phyloP scores from a whole-genome alignment of 2,329 filamentous ascomycete species.

The Pseudogymnoascus sp. region DNA sequence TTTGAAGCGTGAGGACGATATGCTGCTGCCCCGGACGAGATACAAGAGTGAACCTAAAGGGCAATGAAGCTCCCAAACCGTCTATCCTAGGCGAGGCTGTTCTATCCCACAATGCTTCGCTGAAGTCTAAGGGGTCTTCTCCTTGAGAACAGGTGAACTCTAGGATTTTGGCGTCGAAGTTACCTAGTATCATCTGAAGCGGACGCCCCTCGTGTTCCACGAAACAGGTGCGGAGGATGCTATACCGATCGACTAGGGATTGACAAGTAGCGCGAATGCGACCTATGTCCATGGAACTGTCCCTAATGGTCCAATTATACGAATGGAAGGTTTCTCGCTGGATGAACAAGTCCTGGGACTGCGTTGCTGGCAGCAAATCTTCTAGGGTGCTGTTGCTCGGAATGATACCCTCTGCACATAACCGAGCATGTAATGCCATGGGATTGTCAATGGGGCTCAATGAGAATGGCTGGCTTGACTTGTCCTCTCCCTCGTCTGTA shows the following conservation, averaged over 20 bases:
- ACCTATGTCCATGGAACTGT: constrained; percentile 9
- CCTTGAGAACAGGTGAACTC: neutral
- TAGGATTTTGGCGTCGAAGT: neutral
- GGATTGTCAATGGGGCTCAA: neutral
- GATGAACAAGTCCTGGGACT: constrained; percentile 10
- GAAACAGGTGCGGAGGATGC: constrained; percentile 15
- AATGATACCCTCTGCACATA: neutral
- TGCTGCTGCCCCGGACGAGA: neutral
- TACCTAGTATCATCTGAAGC: constrained; percentile 12
- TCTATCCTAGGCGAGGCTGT: neutral
- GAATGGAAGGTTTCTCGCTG: neutral
- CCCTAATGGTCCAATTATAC: constrained; percentile 10
- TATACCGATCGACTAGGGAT: constrained; percentile 7
- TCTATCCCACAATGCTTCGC: neutral
- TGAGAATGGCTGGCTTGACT: neutral
- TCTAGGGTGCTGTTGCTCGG: constrained; percentile 6
- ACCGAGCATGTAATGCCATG: neutral
- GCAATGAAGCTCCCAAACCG: neutral
- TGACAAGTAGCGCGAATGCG: constrained; percentile 10
- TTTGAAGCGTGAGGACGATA: neutral
- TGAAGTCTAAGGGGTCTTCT: neutral
- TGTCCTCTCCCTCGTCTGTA: neutral
- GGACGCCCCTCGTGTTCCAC: neutral
- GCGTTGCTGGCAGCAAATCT: constrained; percentile 13
- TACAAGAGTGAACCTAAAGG: neutral